A percentile compares a stretch with the other conserved stretches of the same genome.
Evolutionary conservation across 805 yeast species (phyloP).

Genomic region (Candida adriatica): DNA sequence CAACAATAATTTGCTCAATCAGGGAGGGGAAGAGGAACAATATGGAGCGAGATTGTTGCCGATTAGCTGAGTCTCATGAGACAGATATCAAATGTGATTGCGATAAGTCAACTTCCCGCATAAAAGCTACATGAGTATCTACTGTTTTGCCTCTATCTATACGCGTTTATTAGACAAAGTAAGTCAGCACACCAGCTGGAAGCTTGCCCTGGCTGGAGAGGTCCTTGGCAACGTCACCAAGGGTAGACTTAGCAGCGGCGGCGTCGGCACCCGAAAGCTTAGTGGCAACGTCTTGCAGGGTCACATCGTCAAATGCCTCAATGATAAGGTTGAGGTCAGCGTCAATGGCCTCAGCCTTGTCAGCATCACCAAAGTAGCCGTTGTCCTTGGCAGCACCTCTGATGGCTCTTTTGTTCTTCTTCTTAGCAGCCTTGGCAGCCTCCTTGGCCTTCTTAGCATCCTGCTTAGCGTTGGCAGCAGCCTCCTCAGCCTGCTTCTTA

Average conservation of each 20-base stretch:
- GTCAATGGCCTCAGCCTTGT: constrained; percentile 59
- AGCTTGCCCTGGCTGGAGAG: constrained; percentile 48
- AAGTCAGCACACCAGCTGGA: constrained; percentile 45
- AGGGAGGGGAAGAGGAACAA: too few relatives aligned
- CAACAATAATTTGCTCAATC: too few relatives aligned
- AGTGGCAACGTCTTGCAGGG: constrained; percentile 67
- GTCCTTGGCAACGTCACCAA: constrained; percentile 48
- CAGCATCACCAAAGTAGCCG: constrained; percentile 78
- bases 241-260: constrained; percentile 49
- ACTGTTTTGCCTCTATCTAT: too few relatives aligned
- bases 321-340: constrained; percentile 74
- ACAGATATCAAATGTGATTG: too few relatives aligned
- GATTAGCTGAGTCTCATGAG: too few relatives aligned
- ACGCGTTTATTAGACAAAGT: constrained; percentile 36
- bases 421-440: constrained; percentile 81
- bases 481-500: constrained; percentile 69
- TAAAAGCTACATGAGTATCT: too few relatives aligned
- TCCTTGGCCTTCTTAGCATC: constrained; percentile 93
- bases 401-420: constrained; percentile 90
- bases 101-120: too few relatives aligned
- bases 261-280: constrained; percentile 47
- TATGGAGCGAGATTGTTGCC: too few relatives aligned
- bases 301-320: constrained; percentile 73
- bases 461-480: constrained; percentile 57
- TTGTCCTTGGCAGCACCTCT: constrained; percentile 79